Percentiles rank a stretch among this genome's conserved stretches.
Conservation (phyloP, 192 early-diverging fungal genomes). For the Chytriomyces sp. region DNA sequence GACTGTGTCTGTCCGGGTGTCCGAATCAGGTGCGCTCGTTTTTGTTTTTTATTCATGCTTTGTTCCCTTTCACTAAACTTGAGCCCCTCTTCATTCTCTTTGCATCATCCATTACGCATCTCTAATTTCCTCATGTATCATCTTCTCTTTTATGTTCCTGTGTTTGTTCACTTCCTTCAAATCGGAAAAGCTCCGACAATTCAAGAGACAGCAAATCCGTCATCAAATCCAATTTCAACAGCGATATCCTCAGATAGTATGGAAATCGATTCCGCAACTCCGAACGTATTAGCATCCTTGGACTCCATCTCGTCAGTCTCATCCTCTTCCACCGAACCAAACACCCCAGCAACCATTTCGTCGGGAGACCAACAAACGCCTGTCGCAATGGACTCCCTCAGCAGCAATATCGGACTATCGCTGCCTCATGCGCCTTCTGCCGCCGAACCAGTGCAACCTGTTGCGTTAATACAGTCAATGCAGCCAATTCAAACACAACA, state of each 20-base stretch:
- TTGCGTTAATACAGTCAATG: background rate
- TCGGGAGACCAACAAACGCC: constrained; percentile 11
- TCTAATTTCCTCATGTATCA: no score
- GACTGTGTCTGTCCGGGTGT: background rate
- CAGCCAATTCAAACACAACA: constrained; percentile 13
- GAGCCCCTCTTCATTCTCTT: no score
- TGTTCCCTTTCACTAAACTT: no score
- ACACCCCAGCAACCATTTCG: background rate
- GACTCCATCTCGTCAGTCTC: constrained; percentile 1
- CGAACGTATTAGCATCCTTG: background rate
- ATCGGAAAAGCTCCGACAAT: no score
- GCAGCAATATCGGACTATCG: constrained; percentile 16
- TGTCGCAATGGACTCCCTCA: background rate
- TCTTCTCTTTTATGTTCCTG: no score
- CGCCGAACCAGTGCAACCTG: constrained; percentile 10
- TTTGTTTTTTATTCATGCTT: no score
- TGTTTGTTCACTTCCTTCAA: no score
- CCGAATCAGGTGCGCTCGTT: no score
- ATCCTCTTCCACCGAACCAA: constrained; percentile 18
- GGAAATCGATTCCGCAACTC: background rate
- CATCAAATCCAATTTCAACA: background rate
- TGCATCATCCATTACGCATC: no score
- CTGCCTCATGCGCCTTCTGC: constrained; percentile 25
- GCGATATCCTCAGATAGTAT: background rate
- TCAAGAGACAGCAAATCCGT: no score